Base-by-base conservation (phyloP, 2,329 filamentous ascomycete species). In the Alternaria metachromatica region DNA sequence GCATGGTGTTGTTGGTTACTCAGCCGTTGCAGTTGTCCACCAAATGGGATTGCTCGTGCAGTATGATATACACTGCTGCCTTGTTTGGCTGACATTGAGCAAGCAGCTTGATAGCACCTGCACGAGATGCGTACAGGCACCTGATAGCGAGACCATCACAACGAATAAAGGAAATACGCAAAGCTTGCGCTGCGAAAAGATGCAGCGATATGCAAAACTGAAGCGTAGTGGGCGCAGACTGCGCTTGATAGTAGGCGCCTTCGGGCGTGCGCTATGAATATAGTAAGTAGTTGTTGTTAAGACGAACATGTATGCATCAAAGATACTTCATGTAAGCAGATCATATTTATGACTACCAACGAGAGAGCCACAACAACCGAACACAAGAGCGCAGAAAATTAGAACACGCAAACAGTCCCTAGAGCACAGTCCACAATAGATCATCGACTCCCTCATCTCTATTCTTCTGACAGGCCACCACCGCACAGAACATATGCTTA, bases 401-500 rank as follows among this genome's bases (percentile, higher is more conserved):
- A 30, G 28, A 30, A 30, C 33, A 48, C 15, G 45, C 23, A 28
- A 48, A 48, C 45, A 44, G 33, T 26, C 26, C 49, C 49, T 55
- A 55, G 30, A 28, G 33, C 53, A 45, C 53, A 55, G 15, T 30
- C 53, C 43, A 55, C 13, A 55, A 15, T 23, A 55, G 21, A 44
- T 45, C 37, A 37, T 44, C 44, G 5, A 55, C 53, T 43, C 48
- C 41, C 23, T 43, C 37, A 18, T 54, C 30, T 23, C 28, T 58
- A 23, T 63, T 50, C 48, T 50, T 62, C 20, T 44, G 30, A 62
- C n/a, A 33, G 25, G 53, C 46, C 18, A 62, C 30, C 30, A 45
- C 51, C 28, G 53, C 60, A 23, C 54, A 62, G 23, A 62, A 62
- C n/a, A 62, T 12, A 28, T 62, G 54, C 54, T 62, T 62, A 43